Base-by-base conservation (phyloP, 257 asterid genomes). In the Gentiana dahurica region DNA sequence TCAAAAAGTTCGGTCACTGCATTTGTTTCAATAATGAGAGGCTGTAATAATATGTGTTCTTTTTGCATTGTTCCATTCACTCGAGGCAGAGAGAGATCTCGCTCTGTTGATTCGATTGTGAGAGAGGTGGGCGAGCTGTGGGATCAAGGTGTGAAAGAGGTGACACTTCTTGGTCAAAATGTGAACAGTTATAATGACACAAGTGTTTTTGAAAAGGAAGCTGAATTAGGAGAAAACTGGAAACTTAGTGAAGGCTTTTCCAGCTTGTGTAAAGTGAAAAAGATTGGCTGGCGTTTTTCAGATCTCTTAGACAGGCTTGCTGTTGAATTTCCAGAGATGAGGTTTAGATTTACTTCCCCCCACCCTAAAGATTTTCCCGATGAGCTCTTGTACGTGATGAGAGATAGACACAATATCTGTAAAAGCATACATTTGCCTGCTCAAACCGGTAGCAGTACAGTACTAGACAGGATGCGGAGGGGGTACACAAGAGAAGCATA, bases 11-110 rank as follows among this genome's bases (percentile, higher is more conserved):
- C 95, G 1, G 83, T 87, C 53, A 76, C 87, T 68, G 98, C 98
- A 12, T 91, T 91, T 69, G 98, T 91, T 69, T 91, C 98, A 24
- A 71, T 91, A 49, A 91, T 91, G 98, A 83, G 97, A 81, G 98
- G 98, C 43, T 91, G 98, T 83, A 91, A 91, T 61, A 91, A 91
- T 56, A 87, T 87, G 98, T 91, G 98, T 75, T 85, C 97, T 11
- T 91, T 91, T 70, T 91, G 98, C 81, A 91, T 91, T 55, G 98
- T 91, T 58, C 98, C 98, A 67, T 91, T 91, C 81, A 91, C 98
- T 35, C 81, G 98, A 72, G 98, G 97, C 64, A 77, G 95, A 58
- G 98, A 91, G 68, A 68, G 98, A 50, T 91, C 98, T 4, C 90
- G 97, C 32, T 93, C 95, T 2, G 94, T 92, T 55, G 94, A 85